A percentile compares a stretch with the other conserved stretches of the same genome.
Evolutionary conservation across 345 rosid species (phyloP).

Genomic region (Eucalyptus cloeziana): DNA sequence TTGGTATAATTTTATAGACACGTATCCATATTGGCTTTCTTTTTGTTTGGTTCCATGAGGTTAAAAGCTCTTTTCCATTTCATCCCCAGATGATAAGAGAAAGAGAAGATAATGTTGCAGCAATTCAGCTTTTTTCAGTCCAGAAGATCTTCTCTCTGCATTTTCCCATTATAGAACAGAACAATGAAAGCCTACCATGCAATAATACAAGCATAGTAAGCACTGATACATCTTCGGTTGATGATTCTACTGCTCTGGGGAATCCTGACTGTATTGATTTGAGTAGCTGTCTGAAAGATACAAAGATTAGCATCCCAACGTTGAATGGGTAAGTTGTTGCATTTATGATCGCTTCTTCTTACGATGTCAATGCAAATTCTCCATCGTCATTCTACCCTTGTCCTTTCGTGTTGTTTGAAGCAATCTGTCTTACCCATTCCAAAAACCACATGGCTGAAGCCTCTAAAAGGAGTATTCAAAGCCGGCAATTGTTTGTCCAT

Average conservation of each 20-base stretch:
- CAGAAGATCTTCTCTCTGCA: constrained; percentile 41
- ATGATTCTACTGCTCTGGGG: constrained; percentile 18
- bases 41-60: neutral
- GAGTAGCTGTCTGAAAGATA: constrained; percentile 59
- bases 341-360: neutral
- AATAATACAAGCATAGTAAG: neutral
- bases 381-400: neutral
- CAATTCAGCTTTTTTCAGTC: constrained; percentile 34
- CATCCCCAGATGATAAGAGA: constrained; percentile 46
- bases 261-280: constrained; percentile 53
- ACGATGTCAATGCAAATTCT: neutral
- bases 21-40: neutral
- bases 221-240: neutral
- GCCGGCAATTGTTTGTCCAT: neutral
- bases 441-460: neutral
- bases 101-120: constrained; percentile 25
- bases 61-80: neutral
- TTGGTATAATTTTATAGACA: neutral
- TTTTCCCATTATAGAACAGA: constrained; percentile 24
- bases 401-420: neutral
- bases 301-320: constrained; percentile 75
- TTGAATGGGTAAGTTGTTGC: constrained; percentile 49
- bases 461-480: neutral
- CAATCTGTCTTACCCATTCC: neutral
- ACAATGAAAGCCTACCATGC: constrained; percentile 5